Base-by-base conservation (phyloP, 2,329 filamentous ascomycete species). In the Aspergillus novoparasiticus region DNA sequence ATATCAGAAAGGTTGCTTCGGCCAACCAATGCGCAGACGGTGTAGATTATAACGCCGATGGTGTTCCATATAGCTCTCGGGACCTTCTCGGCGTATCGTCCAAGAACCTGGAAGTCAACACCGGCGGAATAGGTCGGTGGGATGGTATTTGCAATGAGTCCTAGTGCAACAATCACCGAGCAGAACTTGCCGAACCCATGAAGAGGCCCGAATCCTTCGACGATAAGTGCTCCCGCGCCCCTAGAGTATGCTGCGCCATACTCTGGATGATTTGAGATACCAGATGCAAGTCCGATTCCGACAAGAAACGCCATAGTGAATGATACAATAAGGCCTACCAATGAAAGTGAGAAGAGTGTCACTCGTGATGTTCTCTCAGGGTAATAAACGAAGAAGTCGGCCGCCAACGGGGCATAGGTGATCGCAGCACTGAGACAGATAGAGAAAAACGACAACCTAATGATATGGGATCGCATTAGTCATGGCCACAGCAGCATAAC, bases 361-460 rank as follows among this genome's bases (percentile, higher is more conserved):
- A 77, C 78, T 34, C 81, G 77, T 19, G 84, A 81, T 14, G 85
- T 81, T 65, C 80, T 74, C 65, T 84, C 80, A 0, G 86, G 84
- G 72, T 87, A 89, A 75, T 90, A 91, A 59, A 90, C 87, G 68
- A 90, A 89, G 72, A 87, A 90, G 72, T 91, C 89, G 0, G 86
- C 86, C n/a, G 85, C 87, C 2, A 84, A 83, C 5, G 86, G 85
- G 2, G 85, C 80, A 72, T 89, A 91, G 1, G 87, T 89, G 59
- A 90, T 84, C 9, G 86, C 86, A 1, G 86, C 85, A 26, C 88
- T 87, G 14, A 90, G 80, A 67, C 86, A 90, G 54, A 92, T 80
- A 12, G 86, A 89, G 75, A 93, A 90, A 76, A 91, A 93, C 5
- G 87, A 89, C 36, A 92, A 78, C 48, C 78, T 80, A 21, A 30